Evolutionary conservation across 192 early-diverging fungal genomes (phyloP).

Genomic region (Helicostylum pulchrum): DNA sequence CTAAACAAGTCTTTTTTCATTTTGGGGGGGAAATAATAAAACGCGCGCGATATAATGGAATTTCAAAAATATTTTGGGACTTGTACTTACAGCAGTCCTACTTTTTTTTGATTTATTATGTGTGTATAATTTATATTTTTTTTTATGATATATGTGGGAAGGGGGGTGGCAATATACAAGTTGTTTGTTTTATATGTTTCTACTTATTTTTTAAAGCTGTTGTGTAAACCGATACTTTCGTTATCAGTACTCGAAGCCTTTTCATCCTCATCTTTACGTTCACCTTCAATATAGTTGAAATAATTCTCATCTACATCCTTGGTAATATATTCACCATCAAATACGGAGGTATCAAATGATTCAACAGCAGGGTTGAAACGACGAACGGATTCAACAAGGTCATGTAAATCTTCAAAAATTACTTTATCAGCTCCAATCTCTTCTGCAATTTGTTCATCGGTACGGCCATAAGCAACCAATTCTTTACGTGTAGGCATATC

Average conservation of each 20-base stretch:
- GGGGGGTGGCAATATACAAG: too few relatives aligned
- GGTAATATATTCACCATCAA: slow-evolving; percentile 92
- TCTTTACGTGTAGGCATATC: slow-evolving; percentile 97
- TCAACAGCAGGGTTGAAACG: slow-evolving; percentile 83
- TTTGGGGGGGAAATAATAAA: too few relatives aligned
- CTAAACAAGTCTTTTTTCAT: too few relatives aligned
- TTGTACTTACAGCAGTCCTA: background rate
- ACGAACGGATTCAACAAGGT: slow-evolving; percentile 79
- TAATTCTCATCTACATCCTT: slow-evolving; percentile 71
- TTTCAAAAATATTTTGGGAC: background rate
- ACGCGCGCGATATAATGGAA: too few relatives aligned
- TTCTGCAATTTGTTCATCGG: slow-evolving; percentile 80
- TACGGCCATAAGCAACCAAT: slow-evolving; percentile 79
- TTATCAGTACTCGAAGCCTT: slow-evolving; percentile 14
- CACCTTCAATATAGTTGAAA: slow-evolving; percentile 51
- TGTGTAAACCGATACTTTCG: slow-evolving; percentile 36
- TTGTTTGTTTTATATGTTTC: background rate
- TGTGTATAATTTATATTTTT: too few relatives aligned
- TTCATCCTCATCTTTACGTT: slow-evolving; percentile 46
- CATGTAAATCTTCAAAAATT: slow-evolving; percentile 88
- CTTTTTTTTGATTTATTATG: slow-evolving; percentile 2
- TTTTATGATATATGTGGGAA: too few relatives aligned
- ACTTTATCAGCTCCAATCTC: slow-evolving; percentile 94
- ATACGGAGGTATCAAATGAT: slow-evolving; percentile 94
- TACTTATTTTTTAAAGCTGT: slow-evolving; percentile 21